Base-by-base conservation (phyloP, 148 eudicot species). In the Hydrangea macrophylla region DNA sequence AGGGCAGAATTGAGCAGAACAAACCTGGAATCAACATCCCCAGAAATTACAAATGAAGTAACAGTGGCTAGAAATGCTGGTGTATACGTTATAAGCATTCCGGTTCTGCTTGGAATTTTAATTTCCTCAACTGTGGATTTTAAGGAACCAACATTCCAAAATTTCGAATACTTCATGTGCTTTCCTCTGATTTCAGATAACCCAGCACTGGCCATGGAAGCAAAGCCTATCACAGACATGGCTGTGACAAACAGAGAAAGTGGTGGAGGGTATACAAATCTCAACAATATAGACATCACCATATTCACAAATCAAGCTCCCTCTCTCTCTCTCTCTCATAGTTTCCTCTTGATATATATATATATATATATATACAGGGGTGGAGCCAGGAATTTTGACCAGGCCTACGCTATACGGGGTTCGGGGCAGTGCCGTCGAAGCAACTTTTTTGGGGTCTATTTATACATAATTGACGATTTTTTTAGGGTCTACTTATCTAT, bases 81-180 rank as follows among this genome's bases (percentile, higher is more conserved):
- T 7, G 71, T n/a, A 56, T 78, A 78, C 18, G 15, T 13, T 8
- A 78, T 20, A 22, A 78, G 23, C 81, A 78, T 78, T 9, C 81
- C 81, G 1, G 6, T 63, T 61, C 57, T 73, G 28, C 71, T 48
- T 1, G 74, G 18, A 3, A 73, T 6, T 56, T 68, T 64, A 30
- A 48, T 35, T 50, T 45, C 17, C 40, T 45, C 5, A 2, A 3
- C 60, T 28, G 3, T 27, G 35, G 2, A 26, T 56, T 27, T 56
- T 20, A 11, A 35, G 10, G 33, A 56, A 25, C 60, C 62, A 11
- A 57, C 9, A 6, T 76, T 76, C 70, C 63, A 53, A 30, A 82
- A 75, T 23, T 82, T 82, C 5, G 85, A 82, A 36, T 82, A 82
- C 48, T 78, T 71, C 75, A 82, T 26, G 64, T 78, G 68, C 54